A percentile compares a stretch with the other conserved stretches of the same genome.
phyloP scores from a whole-genome alignment of 176 grass and related monocot species.

The Juncus inflexus region DNA sequence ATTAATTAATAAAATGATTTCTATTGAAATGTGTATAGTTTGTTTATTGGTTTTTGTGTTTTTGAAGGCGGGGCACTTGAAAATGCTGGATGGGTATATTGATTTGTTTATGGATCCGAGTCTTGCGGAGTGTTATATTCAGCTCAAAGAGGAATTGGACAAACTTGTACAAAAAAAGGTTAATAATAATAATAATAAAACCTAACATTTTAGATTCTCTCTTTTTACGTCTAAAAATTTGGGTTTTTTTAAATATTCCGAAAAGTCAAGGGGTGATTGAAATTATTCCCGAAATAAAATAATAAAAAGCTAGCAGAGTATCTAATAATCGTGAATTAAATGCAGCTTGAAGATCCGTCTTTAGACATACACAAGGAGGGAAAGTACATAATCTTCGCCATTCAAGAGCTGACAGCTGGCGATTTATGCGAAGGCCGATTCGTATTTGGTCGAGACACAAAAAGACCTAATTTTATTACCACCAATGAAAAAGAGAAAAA shows the following conservation, averaged over 20 bases:
- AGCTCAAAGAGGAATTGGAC: conserved; percentile 82
- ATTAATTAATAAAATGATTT: conserved; percentile 3
- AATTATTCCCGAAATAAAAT: no score
- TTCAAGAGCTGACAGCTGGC: conserved; percentile 81
- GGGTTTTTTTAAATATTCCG: neutral
- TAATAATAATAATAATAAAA: neutral
- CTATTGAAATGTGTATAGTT: conserved; percentile 13
- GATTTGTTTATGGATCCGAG: conserved; percentile 97
- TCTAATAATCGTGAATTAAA: neutral
- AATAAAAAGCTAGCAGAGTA: no score
- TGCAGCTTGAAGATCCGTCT: conserved; percentile 69
- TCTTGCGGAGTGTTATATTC: conserved; percentile 77
- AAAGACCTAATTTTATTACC: conserved; percentile 29
- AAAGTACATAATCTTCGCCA: conserved; percentile 71
- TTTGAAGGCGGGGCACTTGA: conserved; percentile 75
- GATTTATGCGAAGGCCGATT: conserved; percentile 94
- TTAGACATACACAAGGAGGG: conserved; percentile 92
- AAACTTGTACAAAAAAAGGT: conserved; percentile 90
- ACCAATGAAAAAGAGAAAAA: conserved; percentile 23
- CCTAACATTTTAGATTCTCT: no score
- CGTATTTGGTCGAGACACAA: conserved; percentile 78
- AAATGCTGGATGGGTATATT: conserved; percentile 95
- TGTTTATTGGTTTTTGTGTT: conserved; percentile 16
- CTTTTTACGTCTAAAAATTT: no score
- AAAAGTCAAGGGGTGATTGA: no score